Base-by-base conservation (phyloP, 306 rosid genomes). In the Cicer pinnatifidum region DNA sequence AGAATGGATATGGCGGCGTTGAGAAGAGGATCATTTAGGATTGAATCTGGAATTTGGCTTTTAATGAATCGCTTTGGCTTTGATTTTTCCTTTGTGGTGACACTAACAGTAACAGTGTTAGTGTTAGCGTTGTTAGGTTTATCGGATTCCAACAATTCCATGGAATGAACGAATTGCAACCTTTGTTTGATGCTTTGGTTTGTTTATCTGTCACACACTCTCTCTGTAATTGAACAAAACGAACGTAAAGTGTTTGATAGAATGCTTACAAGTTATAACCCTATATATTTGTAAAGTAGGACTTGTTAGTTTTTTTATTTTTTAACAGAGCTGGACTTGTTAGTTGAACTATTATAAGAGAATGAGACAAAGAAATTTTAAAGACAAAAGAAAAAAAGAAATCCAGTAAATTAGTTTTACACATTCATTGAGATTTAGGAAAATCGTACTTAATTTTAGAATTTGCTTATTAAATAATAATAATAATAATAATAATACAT, bases 21-120 rank as follows among this genome's bases (percentile, higher is more conserved):
- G 44, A 85, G 86, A 10, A 84, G 73, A 0, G 88, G 33, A 20
- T 85, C 80, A 69, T 85, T 85, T 7, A 85, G 79, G 69, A 85
- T 81, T 7, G 86, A 82, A 48, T 85, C 86, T 2, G 88, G 86
- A 63, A 85, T 85, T 75, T 82, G 88, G 57, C 28, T 82, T 47
- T 85, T 85, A 0, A 85, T 41, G 75, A 85, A 85, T 1, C 88
- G 84, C 16, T 84, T 84, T 35, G 85, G 88, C 41, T 15, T 69
- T 50, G 74, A 47, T 17, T 38, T 69, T 15, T 11, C 23, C 12
- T 11, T 11, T 0, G 50, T 16, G n/a, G 69, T 9, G 9, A 56
- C 1, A 40, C 37, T 1, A n/a, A 35, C 13, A 17, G 71, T 65
- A n/a, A 44, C 9, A 41, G 39, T 65, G 70, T 16, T 23, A 8